phyloP scores from a whole-genome alignment of 257 asterid genomes.

The Solanum sejunctum region DNA sequence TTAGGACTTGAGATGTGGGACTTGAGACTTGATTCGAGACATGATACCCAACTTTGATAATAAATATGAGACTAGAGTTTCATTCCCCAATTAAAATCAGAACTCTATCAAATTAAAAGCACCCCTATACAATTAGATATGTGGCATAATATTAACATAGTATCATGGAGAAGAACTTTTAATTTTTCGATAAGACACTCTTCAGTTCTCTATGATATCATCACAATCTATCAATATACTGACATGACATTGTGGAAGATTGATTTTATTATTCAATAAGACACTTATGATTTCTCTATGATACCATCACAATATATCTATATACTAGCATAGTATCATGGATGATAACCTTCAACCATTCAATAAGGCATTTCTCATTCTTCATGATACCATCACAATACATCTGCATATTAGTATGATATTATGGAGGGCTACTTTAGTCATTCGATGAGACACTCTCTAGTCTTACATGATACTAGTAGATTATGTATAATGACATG shows the following conservation, averaged over 20 bases:
- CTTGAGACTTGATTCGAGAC: no score
- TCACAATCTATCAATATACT: no score
- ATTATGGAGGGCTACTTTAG: not conserved
- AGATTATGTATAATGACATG: not conserved
- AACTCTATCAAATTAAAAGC: no score
- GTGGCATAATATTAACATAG: not conserved
- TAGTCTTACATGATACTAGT: no score
- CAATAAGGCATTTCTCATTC: not conserved
- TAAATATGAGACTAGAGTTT: no score
- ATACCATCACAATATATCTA: no score
- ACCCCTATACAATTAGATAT: no score
- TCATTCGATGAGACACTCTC: not conserved
- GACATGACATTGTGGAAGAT: not conserved
- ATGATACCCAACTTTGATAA: no score
- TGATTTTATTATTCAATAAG: not conserved
- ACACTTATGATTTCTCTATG: not conserved
- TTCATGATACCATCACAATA: not conserved
- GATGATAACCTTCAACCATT: not conserved
- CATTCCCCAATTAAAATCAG: no score
- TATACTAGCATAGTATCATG: not conserved
- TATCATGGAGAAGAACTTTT: not conserved
- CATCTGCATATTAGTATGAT: no score
- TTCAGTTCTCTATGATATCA: not conserved
- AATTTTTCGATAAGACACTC: no score
- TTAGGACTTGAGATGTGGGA: not conserved